These are phyloP conservation scores for Cunninghamia lanceolata DNA, from an alignment of 75 land plant species.

Conservation along the genomic window DNA sequence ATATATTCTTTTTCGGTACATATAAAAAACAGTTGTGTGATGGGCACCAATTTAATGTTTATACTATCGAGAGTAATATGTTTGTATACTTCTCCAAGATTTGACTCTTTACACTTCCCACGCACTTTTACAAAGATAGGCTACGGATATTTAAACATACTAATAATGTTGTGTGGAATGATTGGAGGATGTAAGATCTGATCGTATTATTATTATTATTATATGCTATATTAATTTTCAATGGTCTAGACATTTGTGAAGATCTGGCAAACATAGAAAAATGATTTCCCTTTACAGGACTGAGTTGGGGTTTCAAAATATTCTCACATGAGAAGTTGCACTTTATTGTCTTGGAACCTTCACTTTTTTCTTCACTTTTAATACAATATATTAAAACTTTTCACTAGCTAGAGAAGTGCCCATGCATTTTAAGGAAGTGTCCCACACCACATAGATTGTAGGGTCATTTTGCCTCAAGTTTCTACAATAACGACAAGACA, in stretches of 20 bases:
- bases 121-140: background rate
- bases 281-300: background rate
- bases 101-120: background rate
- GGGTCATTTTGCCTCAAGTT: background rate
- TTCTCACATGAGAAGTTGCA: slow-evolving; percentile 2
- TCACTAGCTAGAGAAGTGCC: background rate
- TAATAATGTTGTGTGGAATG: background rate
- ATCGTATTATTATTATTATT: too few species aligned
- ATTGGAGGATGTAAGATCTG: background rate
- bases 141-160: background rate
- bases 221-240: background rate
- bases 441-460: background rate
- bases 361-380: background rate
- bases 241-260: background rate
- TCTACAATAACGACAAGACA: too few species aligned
- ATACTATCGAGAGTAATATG: background rate
- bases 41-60: background rate
- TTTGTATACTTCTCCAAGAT: background rate
- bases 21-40: too few species aligned
- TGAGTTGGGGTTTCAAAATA: background rate
- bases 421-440: background rate
- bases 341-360: background rate
- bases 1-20: background rate
- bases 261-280: background rate
- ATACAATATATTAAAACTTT: background rate